phyloP scores from a whole-genome alignment of 1,284 basidiomycete genomes.

The Ceratobasidium sp. region DNA sequence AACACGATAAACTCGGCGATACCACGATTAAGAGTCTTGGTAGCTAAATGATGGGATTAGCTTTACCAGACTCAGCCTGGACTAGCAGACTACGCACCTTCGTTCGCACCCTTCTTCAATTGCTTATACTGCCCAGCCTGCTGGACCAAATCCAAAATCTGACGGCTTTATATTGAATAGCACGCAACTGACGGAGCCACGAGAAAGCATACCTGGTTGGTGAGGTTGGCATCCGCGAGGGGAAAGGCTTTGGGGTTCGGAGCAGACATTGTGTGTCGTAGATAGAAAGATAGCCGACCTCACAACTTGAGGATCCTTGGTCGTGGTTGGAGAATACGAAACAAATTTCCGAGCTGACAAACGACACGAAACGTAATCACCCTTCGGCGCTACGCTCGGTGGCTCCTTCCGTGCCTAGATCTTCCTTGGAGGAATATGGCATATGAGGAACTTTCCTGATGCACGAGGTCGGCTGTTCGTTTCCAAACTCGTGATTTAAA shows the following conservation, averaged over 20 bases:
- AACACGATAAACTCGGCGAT: conserved; percentile 99
- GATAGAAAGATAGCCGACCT: conserved; percentile 46
- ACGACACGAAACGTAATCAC: neutral
- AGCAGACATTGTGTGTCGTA: conserved; percentile 51
- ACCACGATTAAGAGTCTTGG: conserved; percentile 98
- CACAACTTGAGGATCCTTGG: conserved; percentile 50
- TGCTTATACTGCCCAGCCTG: conserved; percentile 95
- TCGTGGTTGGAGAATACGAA: conserved; percentile 25
- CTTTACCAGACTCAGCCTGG: neutral
- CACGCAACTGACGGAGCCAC: conserved; percentile 49
- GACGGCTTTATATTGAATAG: conserved; percentile 38
- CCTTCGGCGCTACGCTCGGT: neutral
- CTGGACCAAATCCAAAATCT: conserved; percentile 92
- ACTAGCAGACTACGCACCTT: conserved; percentile 66
- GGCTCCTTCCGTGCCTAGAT: too few relatives aligned
- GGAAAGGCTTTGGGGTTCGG: conserved; percentile 87
- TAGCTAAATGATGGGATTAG: conserved; percentile 62
- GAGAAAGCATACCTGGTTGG: conserved; percentile 85
- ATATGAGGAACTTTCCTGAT: too few relatives aligned
- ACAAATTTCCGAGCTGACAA: conserved; percentile 12
- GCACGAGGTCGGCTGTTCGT: too few relatives aligned
- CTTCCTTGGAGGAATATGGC: too few relatives aligned
- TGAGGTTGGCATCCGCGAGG: conserved; percentile 86
- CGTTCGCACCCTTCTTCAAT: conserved; percentile 98
- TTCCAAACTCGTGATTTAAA: too few relatives aligned